Conservation (phyloP, 371 early-diverging fungal species). For the Circinella minor region DNA sequence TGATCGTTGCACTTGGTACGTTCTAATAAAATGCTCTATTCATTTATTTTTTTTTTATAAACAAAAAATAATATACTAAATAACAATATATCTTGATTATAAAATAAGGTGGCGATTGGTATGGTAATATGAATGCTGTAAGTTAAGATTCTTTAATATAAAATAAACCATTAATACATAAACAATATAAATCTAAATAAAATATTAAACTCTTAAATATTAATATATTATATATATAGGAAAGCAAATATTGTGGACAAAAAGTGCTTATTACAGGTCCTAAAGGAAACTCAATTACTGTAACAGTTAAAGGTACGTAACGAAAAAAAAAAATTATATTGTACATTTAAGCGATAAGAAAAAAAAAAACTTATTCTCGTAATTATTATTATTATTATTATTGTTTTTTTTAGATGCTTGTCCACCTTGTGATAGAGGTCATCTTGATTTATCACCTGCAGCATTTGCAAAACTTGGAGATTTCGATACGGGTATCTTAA, state of each 20-base stretch:
- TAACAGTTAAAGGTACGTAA: constrained; percentile 28
- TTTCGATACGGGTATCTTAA: constrained; percentile 32
- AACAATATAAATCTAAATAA: too few species aligned
- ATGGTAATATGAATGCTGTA: constrained; percentile 37
- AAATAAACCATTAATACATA: too few species aligned
- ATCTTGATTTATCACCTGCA: constrained; percentile 43
- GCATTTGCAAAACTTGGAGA: constrained; percentile 39
- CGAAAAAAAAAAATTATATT: background rate
- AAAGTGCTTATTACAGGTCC: constrained; percentile 37
- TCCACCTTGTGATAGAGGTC: constrained; percentile 29
- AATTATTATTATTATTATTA: background rate
- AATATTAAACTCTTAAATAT: background rate
- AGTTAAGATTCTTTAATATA: background rate
- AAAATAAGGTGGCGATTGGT: constrained; percentile 22
- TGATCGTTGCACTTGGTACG: constrained; percentile 38
- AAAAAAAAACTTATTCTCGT: background rate
- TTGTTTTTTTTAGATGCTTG: constrained; percentile 39
- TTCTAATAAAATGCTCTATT: too few species aligned
- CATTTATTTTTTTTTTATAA: too few species aligned
- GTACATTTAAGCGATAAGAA: background rate
- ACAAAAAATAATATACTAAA: background rate
- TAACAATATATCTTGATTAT: constrained; percentile 4
- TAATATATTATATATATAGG: background rate
- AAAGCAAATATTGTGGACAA: constrained; percentile 35
- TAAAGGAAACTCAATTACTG: constrained; percentile 37